Base-by-base conservation (phyloP, 176 grass and related monocot species). In the Lolium rigidum region DNA sequence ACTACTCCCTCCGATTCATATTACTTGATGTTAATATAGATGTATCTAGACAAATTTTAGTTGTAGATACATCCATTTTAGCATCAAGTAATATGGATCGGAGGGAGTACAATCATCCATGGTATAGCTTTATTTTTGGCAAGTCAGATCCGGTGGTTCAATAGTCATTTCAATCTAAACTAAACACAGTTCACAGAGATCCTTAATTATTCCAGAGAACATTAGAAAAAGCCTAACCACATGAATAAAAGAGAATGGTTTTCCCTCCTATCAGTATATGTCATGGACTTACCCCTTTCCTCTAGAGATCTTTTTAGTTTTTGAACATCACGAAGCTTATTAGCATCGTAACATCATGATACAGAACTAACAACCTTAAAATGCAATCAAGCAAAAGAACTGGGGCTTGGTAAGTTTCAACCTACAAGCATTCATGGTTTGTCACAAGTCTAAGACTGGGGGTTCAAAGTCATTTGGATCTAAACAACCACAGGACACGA, bases 401-500 rank as follows among this genome's bases (percentile, higher is more conserved):
- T 70, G 16, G 3, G 25, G 59, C 15, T 13, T 3, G 1, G 44
- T 28, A 31, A 17, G 56, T 51, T 68, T 25, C 16, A 86, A 4
- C 38, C 60, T 43, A 86, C n/a, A 47, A 26, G 86, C 35, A 82
- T 50, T 21, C 26, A 47, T 17, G 12, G 26, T 47, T 18, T 64
- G 62, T 47, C 6, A 2, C 54, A 73, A 74, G 9, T 83, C 21
- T 60, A 86, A 78, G 83, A 62, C 21, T 77, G 16, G 18, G 38
- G 5, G 20, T 43, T 48, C 4, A 25, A 31, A 56, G 12, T 11
- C 55, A 79, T 74, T 26, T 74, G 37, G 16, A 60, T 82, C 13
- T 78, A 77, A 67, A 51, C 21, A 66, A 51, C 62, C 48, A 69
- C 58, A 67, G 13, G 16, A 55, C 18, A 31, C 9, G 55, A 15